Conservation (phyloP, 306 rosid species). For the Calophaca sinica region DNA sequence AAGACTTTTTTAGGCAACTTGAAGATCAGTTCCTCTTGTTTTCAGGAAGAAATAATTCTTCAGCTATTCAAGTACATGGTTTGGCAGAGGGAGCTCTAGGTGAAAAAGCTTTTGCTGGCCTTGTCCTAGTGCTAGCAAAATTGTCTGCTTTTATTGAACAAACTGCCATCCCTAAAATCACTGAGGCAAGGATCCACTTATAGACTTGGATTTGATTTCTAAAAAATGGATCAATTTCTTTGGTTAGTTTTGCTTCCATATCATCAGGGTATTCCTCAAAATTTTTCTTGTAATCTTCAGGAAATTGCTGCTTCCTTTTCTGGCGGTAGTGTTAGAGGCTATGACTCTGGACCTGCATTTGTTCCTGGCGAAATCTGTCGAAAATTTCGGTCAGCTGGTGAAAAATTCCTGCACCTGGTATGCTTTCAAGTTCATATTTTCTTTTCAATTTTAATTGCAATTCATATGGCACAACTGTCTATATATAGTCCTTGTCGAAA, state of each 20-base stretch:
- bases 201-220: constrained; percentile 35
- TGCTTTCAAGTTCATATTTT: constrained; percentile 43
- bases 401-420: constrained; percentile 88
- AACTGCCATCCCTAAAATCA: constrained; percentile 85
- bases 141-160: constrained; percentile 88
- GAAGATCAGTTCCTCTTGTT: constrained; percentile 70
- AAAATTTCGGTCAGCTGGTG: constrained; percentile 78
- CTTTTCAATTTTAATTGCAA: constrained; percentile 32
- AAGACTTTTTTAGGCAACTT: constrained; percentile 78
- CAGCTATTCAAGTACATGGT: constrained; percentile 62
- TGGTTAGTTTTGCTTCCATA: constrained; percentile 39
- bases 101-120: constrained; percentile 79
- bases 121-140: constrained; percentile 87
- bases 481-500: constrained; percentile 1
- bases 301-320: constrained; percentile 89
- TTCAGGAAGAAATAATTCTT: constrained; percentile 69
- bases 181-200: constrained; percentile 71
- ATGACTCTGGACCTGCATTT: constrained; percentile 85
- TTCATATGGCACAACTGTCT: constrained; percentile 7
- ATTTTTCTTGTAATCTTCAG: constrained; percentile 59
- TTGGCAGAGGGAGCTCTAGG: constrained; percentile 68
- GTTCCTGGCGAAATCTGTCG: constrained; percentile 87
- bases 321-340: constrained; percentile 77
- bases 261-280: constrained; percentile 43
- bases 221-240: constrained; percentile 39